Base-by-base conservation (phyloP, 805 yeast species). In the Candida mattraensis region DNA sequence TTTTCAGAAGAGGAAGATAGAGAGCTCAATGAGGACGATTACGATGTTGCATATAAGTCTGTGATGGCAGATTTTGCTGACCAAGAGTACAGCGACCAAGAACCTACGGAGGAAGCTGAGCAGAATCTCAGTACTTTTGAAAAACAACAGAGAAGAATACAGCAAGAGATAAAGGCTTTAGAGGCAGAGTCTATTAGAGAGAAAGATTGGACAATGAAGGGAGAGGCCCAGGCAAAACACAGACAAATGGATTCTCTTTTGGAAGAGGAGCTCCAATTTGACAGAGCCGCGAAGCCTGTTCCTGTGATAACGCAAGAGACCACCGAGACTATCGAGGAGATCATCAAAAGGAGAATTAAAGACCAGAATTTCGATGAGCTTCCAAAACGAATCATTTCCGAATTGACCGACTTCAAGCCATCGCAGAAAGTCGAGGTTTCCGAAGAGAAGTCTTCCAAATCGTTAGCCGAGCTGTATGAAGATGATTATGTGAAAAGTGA, bases 131-230 rank as follows among this genome's bases (percentile, higher is more conserved):
- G 96, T 0, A 75, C 87, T 4, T 87, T 78, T 56, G 94, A 91
- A 61, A 82, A 75, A 48, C 95, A 87, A 58, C 97, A 91, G 60
- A 67, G 69, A 34, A 77, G 76, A 41, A 68, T 93, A 17, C 85
- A 81, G 51, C 70, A 74, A 22, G 95, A 93, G 61, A 93, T 93
- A 42, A 74, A 74, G 22, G 70, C 74, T 48, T 68, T 89, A 32
- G 99, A 91, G 63, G 77, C 79, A 28, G 97, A 89, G 58, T 81
- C 93, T 12, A 80, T 91, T 19, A 93, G 89, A 4, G 91, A 83
- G 39, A 91, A 93, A 66, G 80, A 79, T 52, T 91, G 99, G 99
- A 79, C 95, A 6, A 72, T 91, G 76, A 83, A 80, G 51, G 99
- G 99, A 63, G 99, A 93, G 63, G 88, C 87, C 2, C 74, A 75